Base-by-base conservation (phyloP, 2,329 filamentous ascomycete genomes). In the Pseudogymnoascus sp. region DNA sequence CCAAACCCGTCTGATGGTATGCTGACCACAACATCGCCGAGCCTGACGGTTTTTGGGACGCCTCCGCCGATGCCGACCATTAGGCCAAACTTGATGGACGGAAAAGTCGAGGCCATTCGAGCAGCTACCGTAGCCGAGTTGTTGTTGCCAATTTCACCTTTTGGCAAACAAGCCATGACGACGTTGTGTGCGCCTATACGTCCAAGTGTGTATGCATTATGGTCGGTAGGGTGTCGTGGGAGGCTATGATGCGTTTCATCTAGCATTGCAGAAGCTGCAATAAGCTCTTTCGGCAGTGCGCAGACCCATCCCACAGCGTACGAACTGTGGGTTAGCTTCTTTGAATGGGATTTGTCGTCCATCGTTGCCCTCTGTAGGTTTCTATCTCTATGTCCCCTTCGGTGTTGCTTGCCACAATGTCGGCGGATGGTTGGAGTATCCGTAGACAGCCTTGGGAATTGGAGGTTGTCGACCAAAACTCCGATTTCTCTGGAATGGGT, bases 21-120 rank as follows among this genome's bases (percentile, higher is more conserved):
- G 3, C 35, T 57, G 11, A 65, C 63, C 3, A 63, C 63, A 33
- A 65, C 28, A 54, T 65, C 63, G 4, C 63, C 63, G 4, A 65
- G 61, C 54, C 61, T 41, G 28, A 65, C 60, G 14, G 9, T n/a
- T 14, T 47, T 50, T 14, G 67, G 63, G 28, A 68, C 59, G 18
- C 68, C 70, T 22, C 69, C 67, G 12, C 74, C 76, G 37, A 79
- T 74, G 16, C 77, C 77, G 0, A 79, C 76, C 70, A 80, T 72
- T 1, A 80, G 67, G 2, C 71, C 72, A 38, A 78, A 69, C 18
- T 65, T 69, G 33, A 77, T 73, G 18, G 61, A 63, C 11, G 67
- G 65, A 62, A 76, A 77, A 4, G 68, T 69, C 5, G 64, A 58
- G 12, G 61, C 60, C 67, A 76, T 72, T 16, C 70, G 63, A 22